Evolutionary conservation across 208 protist genomes (phyloP), one percentile per base, ranked within the genome.

Genomic region (Acanthamoeba quina): DNA sequence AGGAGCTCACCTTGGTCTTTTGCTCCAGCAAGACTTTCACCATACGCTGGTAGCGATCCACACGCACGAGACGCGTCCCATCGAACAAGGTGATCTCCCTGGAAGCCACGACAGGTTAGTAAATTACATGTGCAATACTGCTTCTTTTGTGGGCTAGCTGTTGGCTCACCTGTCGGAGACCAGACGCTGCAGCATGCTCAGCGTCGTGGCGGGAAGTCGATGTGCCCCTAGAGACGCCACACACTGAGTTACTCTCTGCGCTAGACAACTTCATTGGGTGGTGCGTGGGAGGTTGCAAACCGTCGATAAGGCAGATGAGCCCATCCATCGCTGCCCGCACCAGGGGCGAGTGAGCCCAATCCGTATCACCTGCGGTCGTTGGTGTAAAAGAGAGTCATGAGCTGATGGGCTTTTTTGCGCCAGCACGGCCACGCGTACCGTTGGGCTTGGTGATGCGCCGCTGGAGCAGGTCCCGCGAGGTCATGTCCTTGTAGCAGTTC

Each of bases 401-500:
- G 52, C 52, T 21, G 17, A 56, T 56, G 52, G 52, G 15, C 17
- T 56, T 19, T 21, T 21, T 5, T 56, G 15, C 52, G 17, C 11
- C 11, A 56, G 10, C 56, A 60, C 21, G 41, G 64, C 21, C 62
- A 29, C n/a, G 21, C 70, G 9, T 49, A 78, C 70, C 93, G 37
- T 94, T 94, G 13, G 37, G 47, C 19, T 92, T 54, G 31, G 98
- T 99, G 62, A 96, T 97, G 92, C 99, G 97, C 54, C 98, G 96
- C 96, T 99, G 98, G 34, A 99, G 98, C 52, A 99, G 96, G 86
- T 99, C 99, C 49, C 98, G 97, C 78, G 97, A 96, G 34, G 98
- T 98, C 98, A 99, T 99, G 94, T 99, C 98, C 26, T 97, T 96
- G 96, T 98, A 99, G 24, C 98, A 95, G 95, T 98, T 97, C 95